Evolutionary conservation across 2,329 filamentous ascomycete species (phyloP), one percentile per base, ranked within the genome.

Genomic region (Xylariaceae sp.): DNA sequence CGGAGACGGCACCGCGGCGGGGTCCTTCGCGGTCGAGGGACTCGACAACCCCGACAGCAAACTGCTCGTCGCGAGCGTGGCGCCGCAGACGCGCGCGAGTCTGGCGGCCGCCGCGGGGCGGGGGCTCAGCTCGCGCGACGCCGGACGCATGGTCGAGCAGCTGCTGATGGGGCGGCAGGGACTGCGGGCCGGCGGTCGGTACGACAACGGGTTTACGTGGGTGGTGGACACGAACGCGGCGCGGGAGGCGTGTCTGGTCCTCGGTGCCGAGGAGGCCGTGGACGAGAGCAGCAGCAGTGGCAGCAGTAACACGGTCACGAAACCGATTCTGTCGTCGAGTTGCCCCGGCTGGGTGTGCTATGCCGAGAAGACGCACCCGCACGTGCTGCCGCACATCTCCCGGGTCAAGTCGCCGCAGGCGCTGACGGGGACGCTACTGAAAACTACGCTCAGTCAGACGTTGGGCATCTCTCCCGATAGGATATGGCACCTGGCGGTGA

Each of bases 281-380:
- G 73, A 74, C 44, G 73, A 72, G 71, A 52, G 66, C 51, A 18
- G 47, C 23, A 56, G 64, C 43, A 61, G 21, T 50, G 60, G 21
- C 51, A 62, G 32, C 32, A 37, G 14, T 37, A 37, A 37, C 32
- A 37, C 43, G 29, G 54, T 63, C 52, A 61, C 68, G 20, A 78
- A 78, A 51, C 90, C 91, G 0, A 86, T 93, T 26, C 81, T 99
- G 43, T 91, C 93, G 7, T 93, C 93, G 2, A 91, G 91, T 19
- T 99, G 95, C 72, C 95, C 95, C 0, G 95, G 95, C 7, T 99
- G 96, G 93, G 93, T 99, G 53, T 99, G 95, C 76, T 99, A 99
- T 70, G 93, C 93, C 21, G 95, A 99, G 73, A 98, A 99, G 77
- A 98, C 93, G 52, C 95, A 99, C 69, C 92, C 95, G 1, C 89